These are phyloP conservation scores for Amesomyces nigricolor DNA, from an alignment of 2,329 filamentous ascomycete species.

Conservation along the genomic window DNA sequence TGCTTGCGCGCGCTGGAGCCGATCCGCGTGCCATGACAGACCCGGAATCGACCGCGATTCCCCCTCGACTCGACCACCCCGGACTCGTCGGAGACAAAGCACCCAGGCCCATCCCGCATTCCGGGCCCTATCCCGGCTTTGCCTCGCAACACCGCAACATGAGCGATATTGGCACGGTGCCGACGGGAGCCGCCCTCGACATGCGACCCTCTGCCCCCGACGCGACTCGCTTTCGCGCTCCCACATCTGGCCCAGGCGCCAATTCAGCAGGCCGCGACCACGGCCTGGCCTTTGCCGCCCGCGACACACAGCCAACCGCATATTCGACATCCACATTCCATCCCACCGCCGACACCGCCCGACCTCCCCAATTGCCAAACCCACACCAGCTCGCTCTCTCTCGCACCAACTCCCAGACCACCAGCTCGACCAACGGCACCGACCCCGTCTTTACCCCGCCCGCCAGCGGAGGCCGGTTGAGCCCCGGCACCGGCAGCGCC, in stretches of 20 bases:
- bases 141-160: constrained; percentile 20
- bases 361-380: constrained; percentile 11
- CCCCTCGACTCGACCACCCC: constrained; percentile 21
- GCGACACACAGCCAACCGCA: constrained; percentile 3
- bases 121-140: constrained; percentile 12
- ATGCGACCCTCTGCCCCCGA: constrained; percentile 20
- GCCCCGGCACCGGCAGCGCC: constrained; percentile 35
- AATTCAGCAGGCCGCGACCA: constrained; percentile 16
- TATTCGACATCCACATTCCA: constrained; percentile 3
- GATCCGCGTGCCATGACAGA: constrained; percentile 21
- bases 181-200: constrained; percentile 12
- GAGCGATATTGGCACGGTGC: constrained; percentile 21
- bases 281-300: neutral
- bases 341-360: neutral
- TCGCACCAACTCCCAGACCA: constrained; percentile 42
- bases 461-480: constrained; percentile 38
- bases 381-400: constrained; percentile 26
- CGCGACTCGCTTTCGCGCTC: constrained; percentile 21
- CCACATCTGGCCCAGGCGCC: constrained; percentile 9
- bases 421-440: constrained; percentile 35
- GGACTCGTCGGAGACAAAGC: constrained; percentile 22
- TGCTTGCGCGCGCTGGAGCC: constrained; percentile 1
- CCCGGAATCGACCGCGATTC: constrained; percentile 21
- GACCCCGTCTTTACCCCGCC: constrained; percentile 41
- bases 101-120: constrained; percentile 14